Evolutionary conservation across 352 stramenopile genomes (phyloP), one percentile per base, ranked within the genome.

Genomic region (Phytophthora sansomeana): DNA sequence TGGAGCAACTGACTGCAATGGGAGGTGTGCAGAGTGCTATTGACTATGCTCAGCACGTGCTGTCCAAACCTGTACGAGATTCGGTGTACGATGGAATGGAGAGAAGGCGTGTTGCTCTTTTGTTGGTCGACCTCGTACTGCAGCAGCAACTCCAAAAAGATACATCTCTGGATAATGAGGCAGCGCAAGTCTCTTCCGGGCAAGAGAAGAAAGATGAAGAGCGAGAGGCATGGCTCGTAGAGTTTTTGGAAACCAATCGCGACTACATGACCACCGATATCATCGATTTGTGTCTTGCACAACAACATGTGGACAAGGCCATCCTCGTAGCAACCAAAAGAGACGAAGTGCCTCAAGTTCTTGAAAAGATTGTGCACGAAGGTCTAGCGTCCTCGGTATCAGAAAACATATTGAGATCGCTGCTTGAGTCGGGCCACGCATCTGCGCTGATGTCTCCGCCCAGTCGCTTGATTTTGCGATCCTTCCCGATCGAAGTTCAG

Each of bases 301-400:
- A 90, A 48, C 74, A 90, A 35, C 77, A 89, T 17, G 77, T 91
- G 28, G 83, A 92, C 41, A 87, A 85, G 29, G 86, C 85, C 3
- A 76, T 94, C n/a, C 52, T 80, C 6, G 79, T 93, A 16, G 85
- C 77, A 6, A 75, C 67, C 17, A 52, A 59, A 11, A 78, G 85
- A n/a, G 24, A 90, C 19, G 46, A 81, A 16, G 77, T 92, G 8
- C 63, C 63, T 5, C 56, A 81, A 13, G 69, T 85, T 32, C 71
- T 96, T 19, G 51, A 72, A 19, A 89, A 89, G 36, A 78, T 96
- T 43, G 52, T 89, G 6, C 42, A 65, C 0, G 58, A 66, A 1
- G 88, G 83, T 6, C 38, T 91, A 13, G 68, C 77, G 11, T 55
- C 74, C 26, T 83, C 78, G 16, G 69, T 89, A 9, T 77, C 75